Evolutionary conservation across 306 rosid species (phyloP).

Genomic region (Inga oerstediana): DNA sequence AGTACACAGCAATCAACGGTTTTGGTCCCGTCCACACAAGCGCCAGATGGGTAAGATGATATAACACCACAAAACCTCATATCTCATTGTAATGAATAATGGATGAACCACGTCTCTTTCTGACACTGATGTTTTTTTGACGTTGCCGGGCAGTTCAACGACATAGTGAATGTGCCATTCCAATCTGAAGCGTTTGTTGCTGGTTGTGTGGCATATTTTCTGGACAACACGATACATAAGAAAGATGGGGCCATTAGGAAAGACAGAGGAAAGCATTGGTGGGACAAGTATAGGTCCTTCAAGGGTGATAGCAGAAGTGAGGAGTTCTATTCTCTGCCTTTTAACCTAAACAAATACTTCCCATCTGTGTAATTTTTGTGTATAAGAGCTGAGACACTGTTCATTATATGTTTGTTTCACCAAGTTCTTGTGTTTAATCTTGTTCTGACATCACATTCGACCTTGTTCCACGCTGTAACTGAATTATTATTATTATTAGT

Average conservation of each 20-base stretch:
- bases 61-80: neutral
- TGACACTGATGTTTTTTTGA: constrained; percentile 23
- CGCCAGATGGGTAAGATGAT: constrained; percentile 86
- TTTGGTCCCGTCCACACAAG: constrained; percentile 89
- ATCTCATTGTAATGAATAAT: constrained; percentile 10
- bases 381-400: constrained; percentile 19
- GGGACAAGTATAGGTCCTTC: constrained; percentile 88
- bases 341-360: constrained; percentile 93
- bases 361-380: constrained; percentile 76
- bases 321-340: constrained; percentile 93
- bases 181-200: constrained; percentile 95
- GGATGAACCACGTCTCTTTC: neutral
- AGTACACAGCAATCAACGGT: constrained; percentile 75
- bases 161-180: constrained; percentile 88
- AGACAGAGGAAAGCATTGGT: constrained; percentile 97
- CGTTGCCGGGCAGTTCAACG: constrained; percentile 77
- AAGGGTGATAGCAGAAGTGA: constrained; percentile 84
- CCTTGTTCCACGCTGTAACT: constrained; percentile 34
- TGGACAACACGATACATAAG: constrained; percentile 84
- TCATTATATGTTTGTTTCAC: constrained; percentile 39
- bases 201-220: constrained; percentile 77
- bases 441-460: constrained; percentile 36
- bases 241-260: constrained; percentile 63
- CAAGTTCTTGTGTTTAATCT: constrained; percentile 33
- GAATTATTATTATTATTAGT: constrained; percentile 38